A percentile compares a stretch with the other conserved stretches of the same genome.
Evolutionary conservation across 2,329 filamentous ascomycete genomes (phyloP).

Genomic region (Pseudogymnoascus sp.): DNA sequence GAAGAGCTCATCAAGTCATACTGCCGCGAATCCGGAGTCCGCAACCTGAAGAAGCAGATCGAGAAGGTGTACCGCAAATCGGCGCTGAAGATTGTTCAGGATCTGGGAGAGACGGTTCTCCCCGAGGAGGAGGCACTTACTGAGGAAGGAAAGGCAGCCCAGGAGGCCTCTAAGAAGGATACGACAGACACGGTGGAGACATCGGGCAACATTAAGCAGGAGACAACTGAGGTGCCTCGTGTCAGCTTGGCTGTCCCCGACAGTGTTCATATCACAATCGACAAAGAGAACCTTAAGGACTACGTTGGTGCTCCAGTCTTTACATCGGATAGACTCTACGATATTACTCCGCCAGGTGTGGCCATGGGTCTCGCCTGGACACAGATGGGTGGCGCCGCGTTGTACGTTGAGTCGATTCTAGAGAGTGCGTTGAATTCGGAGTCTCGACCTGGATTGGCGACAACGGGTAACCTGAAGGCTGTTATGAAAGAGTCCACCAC

Average conservation of each 20-base stretch:
- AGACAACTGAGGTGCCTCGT: slow-evolving; percentile 59
- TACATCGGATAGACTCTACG: slow-evolving; percentile 91
- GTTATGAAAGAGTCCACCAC: slow-evolving; percentile 98
- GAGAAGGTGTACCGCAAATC: slow-evolving; percentile 98
- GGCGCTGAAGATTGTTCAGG: slow-evolving; percentile 92
- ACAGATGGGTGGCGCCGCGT: slow-evolving; percentile 87
- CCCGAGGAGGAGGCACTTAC: slow-evolving; percentile 77
- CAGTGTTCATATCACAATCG: slow-evolving; percentile 75
- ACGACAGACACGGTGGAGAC: slow-evolving; percentile 55
- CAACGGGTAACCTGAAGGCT: slow-evolving; percentile 87
- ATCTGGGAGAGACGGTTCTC: slow-evolving; percentile 77
- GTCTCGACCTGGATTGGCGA: slow-evolving; percentile 73
- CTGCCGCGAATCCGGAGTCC: slow-evolving; percentile 91
- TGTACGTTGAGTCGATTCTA: slow-evolving; percentile 95
- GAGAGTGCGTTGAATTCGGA: slow-evolving; percentile 69
- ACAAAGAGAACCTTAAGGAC: slow-evolving; percentile 85
- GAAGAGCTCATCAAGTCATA: slow-evolving; percentile 98
- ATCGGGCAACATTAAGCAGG: slow-evolving; percentile 43
- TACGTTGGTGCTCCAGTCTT: slow-evolving; percentile 95
- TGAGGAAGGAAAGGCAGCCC: slow-evolving; percentile 72
- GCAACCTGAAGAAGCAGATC: slow-evolving; percentile 98
- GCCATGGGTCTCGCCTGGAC: slow-evolving; percentile 99
- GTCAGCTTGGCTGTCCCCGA: slow-evolving; percentile 78
- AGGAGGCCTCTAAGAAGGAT: slow-evolving; percentile 64
- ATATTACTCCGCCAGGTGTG: slow-evolving; percentile 85